Base-by-base conservation (phyloP, 78 protist species). In the Monocercomonoides exilis region DNA sequence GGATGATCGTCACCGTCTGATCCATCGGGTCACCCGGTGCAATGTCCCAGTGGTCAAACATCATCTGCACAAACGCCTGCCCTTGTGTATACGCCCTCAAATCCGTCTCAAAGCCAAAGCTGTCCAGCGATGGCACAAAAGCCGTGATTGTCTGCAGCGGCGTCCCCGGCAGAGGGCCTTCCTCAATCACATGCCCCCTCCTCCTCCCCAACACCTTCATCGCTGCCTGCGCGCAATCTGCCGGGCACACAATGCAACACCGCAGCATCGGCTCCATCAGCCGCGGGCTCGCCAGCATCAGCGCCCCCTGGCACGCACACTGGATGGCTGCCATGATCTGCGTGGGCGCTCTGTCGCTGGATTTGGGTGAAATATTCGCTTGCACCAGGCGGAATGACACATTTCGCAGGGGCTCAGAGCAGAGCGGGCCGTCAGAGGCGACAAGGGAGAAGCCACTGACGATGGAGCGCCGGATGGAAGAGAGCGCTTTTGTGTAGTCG, bases 11-110 rank as follows among this genome's bases (percentile, higher is more conserved):
- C 45, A 98, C 90, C 46, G 64, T 38, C 90, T 92, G 90, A 89
- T 98, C 99, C 5, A 98, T 94, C 32, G 99, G 99, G 77, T 98
- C 99, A 35, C 99, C 99, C 0, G 99, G 98, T 0, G 97, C 98
- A n/a, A 93, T 29, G 80, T 77, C n/a, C 90, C 89, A 91, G 89
- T 85, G 92, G 84, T 96, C 97, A 87, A 98, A 98, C 38, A 91
- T 89, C 0, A 91, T 86, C 43, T 81, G 82, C 6, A 6, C 6
- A 21, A 79, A 79, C 43, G 82, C 82, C 92, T 87, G 91, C 44
- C 92, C 94, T 46, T 93, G 91, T 5, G 96, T 94, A 87, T 85
- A 63, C 29, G 38, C 35, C 33, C 95, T 91, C 80, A 98, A 86
- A 44, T 97, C 99, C 2, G 99, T 96, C 87, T 98, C 99, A 21